Percentiles rank a stretch among this genome's conserved stretches.
Evolutionary conservation across 352 stramenopile genomes (phyloP).

Genomic region (Blastocystis sp.): DNA sequence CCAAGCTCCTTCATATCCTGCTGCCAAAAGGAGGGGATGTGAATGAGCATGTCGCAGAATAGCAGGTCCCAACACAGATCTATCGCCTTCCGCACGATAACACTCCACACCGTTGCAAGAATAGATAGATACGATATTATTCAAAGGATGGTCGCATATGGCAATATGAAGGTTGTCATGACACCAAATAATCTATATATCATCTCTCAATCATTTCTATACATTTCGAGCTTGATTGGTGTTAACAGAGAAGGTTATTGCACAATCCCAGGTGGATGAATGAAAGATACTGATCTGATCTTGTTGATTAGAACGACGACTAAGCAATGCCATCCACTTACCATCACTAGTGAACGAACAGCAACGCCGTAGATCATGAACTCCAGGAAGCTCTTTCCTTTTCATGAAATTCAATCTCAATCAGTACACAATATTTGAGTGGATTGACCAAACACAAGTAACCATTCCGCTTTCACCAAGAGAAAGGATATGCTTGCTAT

Average conservation of each 20-base stretch:
- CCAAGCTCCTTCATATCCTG: not conserved
- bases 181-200: not conserved
- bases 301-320: not conserved
- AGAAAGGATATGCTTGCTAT: slow-evolving; percentile 35
- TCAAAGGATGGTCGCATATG: slow-evolving; percentile 18
- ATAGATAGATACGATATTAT: not conserved
- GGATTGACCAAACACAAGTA: slow-evolving; percentile 30
- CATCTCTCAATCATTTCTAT: not conserved
- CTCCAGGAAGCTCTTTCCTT: not conserved
- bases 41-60: not conserved
- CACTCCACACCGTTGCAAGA: not conserved
- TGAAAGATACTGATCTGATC: slow-evolving; percentile 8
- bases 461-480: not conserved
- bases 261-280: slow-evolving; percentile 12
- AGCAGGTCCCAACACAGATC: not conserved
- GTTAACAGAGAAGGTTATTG: not conserved
- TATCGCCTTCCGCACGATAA: not conserved
- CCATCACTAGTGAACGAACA: slow-evolving; percentile 32
- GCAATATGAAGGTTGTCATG: not conserved
- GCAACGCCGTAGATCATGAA: not conserved
- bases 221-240: not conserved
- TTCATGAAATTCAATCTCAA: not conserved
- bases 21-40: not conserved
- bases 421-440: not conserved
- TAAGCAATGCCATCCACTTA: slow-evolving; percentile 46